Conservation (phyloP, 495 filamentous ascomycete species). For the Aspergillus bridgeri region DNA sequence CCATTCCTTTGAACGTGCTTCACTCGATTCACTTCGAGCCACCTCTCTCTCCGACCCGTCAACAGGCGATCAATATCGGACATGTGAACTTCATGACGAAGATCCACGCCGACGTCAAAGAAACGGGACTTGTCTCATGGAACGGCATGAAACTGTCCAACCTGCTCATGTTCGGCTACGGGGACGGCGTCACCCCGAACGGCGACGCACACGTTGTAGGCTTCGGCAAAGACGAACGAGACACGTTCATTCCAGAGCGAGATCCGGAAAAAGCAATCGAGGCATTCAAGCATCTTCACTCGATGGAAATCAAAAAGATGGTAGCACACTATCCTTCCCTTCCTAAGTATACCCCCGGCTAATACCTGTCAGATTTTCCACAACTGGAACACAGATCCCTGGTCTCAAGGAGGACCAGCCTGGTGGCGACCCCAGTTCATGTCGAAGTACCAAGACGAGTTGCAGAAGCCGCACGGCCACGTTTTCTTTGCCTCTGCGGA, state of each 20-base stretch:
- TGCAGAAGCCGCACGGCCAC: slow-evolving; percentile 20
- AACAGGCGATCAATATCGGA: slow-evolving; percentile 17
- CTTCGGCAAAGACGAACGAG: slow-evolving; percentile 10
- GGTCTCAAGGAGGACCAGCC: slow-evolving; percentile 12
- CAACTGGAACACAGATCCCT: slow-evolving; percentile 21
- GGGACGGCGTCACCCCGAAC: slow-evolving; percentile 9
- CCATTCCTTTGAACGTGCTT: slow-evolving; percentile 25
- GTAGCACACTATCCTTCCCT: no score
- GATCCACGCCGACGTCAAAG: slow-evolving; percentile 22
- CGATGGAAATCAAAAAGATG: slow-evolving; percentile 7
- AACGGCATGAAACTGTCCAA: not conserved
- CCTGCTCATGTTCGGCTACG: slow-evolving; percentile 7
- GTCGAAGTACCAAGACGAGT: slow-evolving; percentile 18
- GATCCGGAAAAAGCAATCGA: slow-evolving; percentile 4
- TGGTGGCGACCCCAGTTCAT: slow-evolving; percentile 12
- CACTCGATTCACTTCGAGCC: slow-evolving; percentile 20
- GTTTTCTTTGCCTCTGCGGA: slow-evolving; percentile 30
- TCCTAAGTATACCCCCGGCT: no score
- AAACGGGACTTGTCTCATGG: slow-evolving; percentile 2
- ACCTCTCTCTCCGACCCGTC: slow-evolving; percentile 15
- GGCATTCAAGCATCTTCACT: slow-evolving; percentile 1
- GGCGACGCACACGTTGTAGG: slow-evolving; percentile 9
- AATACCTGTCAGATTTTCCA: slow-evolving; percentile 13
- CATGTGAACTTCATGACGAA: slow-evolving; percentile 25
- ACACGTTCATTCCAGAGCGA: slow-evolving; percentile 5